Percentiles rank a stretch among this genome's conserved stretches.
Evolutionary conservation across 495 filamentous ascomycete genomes (phyloP).

Genomic region (Penicillium goetzii): DNA sequence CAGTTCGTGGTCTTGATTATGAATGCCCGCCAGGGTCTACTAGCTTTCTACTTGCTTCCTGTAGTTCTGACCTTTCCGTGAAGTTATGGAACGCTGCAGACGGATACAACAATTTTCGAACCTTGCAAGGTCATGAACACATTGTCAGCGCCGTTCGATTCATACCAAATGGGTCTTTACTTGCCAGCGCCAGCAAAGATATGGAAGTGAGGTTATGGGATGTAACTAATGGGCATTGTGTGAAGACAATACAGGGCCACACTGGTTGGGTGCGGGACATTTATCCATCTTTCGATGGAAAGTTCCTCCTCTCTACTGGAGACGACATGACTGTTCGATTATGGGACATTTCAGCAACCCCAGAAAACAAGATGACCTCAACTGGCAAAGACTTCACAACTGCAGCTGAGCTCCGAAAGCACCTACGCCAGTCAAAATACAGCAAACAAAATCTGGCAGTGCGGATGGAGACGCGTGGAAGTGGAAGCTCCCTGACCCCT

Average conservation of each 20-base stretch:
- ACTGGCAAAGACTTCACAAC: slow-evolving; percentile 73
- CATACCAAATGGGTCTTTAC: slow-evolving; percentile 81
- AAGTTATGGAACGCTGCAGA: slow-evolving; percentile 92
- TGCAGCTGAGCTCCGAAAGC: slow-evolving; percentile 1
- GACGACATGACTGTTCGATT: slow-evolving; percentile 77
- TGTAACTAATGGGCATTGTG: slow-evolving; percentile 42
- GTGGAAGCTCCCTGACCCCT: slow-evolving; percentile 1
- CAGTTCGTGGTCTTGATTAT: slow-evolving; percentile 85
- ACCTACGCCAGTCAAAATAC: slow-evolving; percentile 2
- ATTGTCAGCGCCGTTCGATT: slow-evolving; percentile 86
- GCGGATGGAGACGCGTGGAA: slow-evolving; percentile 8
- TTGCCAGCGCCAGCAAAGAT: slow-evolving; percentile 36
- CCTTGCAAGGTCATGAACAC: slow-evolving; percentile 88
- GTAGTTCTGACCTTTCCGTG: slow-evolving; percentile 85
- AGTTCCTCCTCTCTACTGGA: slow-evolving; percentile 77
- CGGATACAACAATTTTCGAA: slow-evolving; percentile 91
- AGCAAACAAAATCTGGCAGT: slow-evolving; percentile 5
- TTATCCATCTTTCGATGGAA: slow-evolving; percentile 78
- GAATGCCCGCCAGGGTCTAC: slow-evolving; percentile 70
- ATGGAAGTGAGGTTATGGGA: slow-evolving; percentile 55
- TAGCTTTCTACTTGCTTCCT: slow-evolving; percentile 81
- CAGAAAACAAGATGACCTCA: slow-evolving; percentile 72
- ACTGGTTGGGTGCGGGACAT: slow-evolving; percentile 82
- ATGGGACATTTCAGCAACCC: slow-evolving; percentile 68
- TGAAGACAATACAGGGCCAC: slow-evolving; percentile 14